A percentile compares a stretch with the other conserved stretches of the same genome.
phyloP scores from a whole-genome alignment of 495 filamentous ascomycete genomes.

The Trichoderma parareesei region DNA sequence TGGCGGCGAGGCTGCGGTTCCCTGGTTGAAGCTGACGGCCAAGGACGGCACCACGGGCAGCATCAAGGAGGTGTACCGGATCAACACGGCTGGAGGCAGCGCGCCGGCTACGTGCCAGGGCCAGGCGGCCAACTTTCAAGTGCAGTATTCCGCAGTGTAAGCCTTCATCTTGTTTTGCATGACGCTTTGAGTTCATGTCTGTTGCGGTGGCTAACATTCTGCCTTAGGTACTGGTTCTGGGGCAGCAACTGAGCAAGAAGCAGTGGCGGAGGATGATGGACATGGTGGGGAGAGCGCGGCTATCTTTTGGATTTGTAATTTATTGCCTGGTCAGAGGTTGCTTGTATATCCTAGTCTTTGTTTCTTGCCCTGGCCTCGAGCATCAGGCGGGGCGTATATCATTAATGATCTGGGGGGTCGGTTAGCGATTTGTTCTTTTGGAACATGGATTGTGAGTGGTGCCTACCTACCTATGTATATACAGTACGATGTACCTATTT shows the following conservation, averaged over 20 bases:
- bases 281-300: not conserved
- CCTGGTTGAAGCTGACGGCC: constrained; percentile 59
- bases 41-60: constrained; percentile 46
- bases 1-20: constrained; percentile 50
- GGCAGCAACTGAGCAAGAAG: constrained; percentile 2
- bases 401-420: not conserved
- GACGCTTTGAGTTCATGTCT: not conserved
- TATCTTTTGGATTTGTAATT: not conserved
- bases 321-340: not conserved
- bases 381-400: not conserved
- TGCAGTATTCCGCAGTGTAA: constrained; percentile 81
- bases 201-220: constrained; percentile 4
- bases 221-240: constrained; percentile 14
- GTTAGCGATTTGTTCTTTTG: not conserved
- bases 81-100: constrained; percentile 78
- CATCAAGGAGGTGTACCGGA: constrained; percentile 71
- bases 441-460: not conserved
- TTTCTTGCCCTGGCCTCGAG: not conserved
- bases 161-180: constrained; percentile 21
- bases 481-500: no score
- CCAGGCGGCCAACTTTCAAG: constrained; percentile 50
- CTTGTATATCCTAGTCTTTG: not conserved
- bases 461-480: not conserved
- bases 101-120: constrained; percentile 68
- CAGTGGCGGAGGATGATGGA: not conserved